Conservation (phyloP, 495 filamentous ascomycete species). For the Penicillium canariense region DNA sequence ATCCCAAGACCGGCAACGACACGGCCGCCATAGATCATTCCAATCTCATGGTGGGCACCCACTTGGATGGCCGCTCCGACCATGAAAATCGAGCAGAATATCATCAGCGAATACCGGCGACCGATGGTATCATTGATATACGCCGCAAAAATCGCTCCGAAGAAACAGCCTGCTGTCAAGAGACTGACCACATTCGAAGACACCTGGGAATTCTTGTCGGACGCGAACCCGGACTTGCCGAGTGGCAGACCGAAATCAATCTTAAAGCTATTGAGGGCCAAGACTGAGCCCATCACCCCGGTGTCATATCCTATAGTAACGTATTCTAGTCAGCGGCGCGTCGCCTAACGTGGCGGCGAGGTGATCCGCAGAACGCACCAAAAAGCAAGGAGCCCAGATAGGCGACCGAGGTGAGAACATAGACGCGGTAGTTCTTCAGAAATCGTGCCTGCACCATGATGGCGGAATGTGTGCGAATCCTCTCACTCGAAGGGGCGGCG, state of each 20-base stretch:
- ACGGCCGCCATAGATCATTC: constrained; percentile 41
- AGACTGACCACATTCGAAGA: constrained; percentile 60
- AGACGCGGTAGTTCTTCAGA: constrained; percentile 54
- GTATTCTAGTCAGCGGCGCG: background rate
- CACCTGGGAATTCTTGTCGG: constrained; percentile 39
- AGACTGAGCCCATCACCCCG: constrained; percentile 57
- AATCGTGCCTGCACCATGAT: constrained; percentile 24
- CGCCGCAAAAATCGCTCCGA: constrained; percentile 61
- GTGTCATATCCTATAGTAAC: constrained; percentile 48
- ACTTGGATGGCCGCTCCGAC: constrained; percentile 64
- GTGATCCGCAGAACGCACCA: constrained; percentile 26
- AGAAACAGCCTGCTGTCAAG: constrained; percentile 66
- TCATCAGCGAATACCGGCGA: constrained; percentile 54
- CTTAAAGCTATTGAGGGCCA: constrained; percentile 55
- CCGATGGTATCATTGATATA: constrained; percentile 57
- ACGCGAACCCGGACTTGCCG: constrained; percentile 30
- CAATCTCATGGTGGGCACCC: constrained; percentile 35
- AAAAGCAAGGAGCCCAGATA: constrained; percentile 55
- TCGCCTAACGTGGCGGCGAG: background rate
- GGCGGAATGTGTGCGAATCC: background rate
- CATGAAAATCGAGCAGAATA: constrained; percentile 57
- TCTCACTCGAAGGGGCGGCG: background rate
- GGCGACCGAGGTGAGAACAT: constrained; percentile 53
- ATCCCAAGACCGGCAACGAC: constrained; percentile 44
- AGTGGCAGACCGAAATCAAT: constrained; percentile 50